Percentiles rank a stretch among this genome's conserved stretches.
Conservation (phyloP, 345 rosid genomes). For the Gossypium ekmanianum region DNA sequence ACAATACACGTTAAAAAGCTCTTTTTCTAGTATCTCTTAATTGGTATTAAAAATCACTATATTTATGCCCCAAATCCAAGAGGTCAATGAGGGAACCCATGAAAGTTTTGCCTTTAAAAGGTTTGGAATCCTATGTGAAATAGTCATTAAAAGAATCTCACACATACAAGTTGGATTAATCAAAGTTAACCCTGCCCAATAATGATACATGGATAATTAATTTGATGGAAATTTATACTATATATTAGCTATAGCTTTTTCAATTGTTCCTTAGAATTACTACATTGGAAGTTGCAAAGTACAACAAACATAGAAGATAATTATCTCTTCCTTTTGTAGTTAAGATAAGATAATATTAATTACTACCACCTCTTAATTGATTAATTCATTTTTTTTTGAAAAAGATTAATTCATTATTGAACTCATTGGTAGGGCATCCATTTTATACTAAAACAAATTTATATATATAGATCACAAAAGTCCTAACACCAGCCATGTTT, state of each 20-base stretch:
- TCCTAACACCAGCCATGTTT: too few species aligned
- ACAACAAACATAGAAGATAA: neutral
- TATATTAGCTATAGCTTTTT: neutral
- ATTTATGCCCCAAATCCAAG: slow-evolving; percentile 23
- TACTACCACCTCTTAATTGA: neutral
- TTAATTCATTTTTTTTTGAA: neutral
- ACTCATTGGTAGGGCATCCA: neutral
- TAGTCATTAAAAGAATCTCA: neutral
- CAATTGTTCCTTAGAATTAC: neutral
- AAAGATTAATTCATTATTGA: neutral
- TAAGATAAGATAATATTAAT: slow-evolving; percentile 1
- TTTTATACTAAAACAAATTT: neutral
- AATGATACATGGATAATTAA: neutral
- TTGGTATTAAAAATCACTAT: too few species aligned
- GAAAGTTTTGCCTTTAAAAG: slow-evolving; percentile 37
- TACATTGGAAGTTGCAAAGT: slow-evolving; percentile 1
- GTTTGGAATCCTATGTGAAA: slow-evolving; percentile 59
- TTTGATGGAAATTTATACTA: neutral
- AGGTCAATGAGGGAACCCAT: slow-evolving; percentile 53
- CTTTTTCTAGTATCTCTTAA: too few species aligned
- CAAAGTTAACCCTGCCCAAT: neutral
- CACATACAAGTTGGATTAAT: neutral
- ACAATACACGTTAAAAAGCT: too few species aligned
- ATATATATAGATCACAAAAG: too few species aligned
- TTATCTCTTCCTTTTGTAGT: slow-evolving; percentile 12